phyloP scores from a whole-genome alignment of 1,284 basidiomycete species.

The Irpex sp. region DNA sequence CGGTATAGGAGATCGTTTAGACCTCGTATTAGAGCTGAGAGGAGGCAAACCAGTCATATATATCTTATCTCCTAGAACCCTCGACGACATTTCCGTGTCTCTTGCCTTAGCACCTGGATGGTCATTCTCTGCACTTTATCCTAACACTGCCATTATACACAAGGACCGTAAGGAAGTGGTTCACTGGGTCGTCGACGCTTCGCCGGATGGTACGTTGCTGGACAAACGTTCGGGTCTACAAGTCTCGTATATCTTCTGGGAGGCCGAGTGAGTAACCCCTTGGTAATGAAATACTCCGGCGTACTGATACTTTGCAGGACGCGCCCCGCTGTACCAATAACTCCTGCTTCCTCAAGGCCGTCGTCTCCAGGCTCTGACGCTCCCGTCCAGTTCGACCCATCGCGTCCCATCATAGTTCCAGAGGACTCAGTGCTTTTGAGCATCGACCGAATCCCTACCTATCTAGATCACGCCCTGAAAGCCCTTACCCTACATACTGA shows the following conservation, averaged over 20 bases:
- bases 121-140: not conserved
- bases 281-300: not conserved
- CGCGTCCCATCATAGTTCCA: no score
- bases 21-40: not conserved
- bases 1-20: no score
- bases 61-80: not conserved
- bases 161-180: not conserved
- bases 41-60: not conserved
- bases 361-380: not conserved
- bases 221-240: not conserved
- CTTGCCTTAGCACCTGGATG: not conserved
- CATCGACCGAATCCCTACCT: not conserved
- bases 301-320: not conserved
- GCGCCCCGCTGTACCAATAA: not conserved
- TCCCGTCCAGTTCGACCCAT: not conserved
- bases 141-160: not conserved
- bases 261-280: not conserved
- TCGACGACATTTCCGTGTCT: not conserved
- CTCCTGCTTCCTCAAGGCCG: not conserved
- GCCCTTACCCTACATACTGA: not conserved
- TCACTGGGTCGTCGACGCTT: not conserved
- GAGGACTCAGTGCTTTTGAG: not conserved
- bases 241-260: not conserved
- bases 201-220: not conserved
- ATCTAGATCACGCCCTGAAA: not conserved